phyloP scores from a whole-genome alignment of 768 basidiomycete genomes.

The Omphalotus guepiniiformis region DNA sequence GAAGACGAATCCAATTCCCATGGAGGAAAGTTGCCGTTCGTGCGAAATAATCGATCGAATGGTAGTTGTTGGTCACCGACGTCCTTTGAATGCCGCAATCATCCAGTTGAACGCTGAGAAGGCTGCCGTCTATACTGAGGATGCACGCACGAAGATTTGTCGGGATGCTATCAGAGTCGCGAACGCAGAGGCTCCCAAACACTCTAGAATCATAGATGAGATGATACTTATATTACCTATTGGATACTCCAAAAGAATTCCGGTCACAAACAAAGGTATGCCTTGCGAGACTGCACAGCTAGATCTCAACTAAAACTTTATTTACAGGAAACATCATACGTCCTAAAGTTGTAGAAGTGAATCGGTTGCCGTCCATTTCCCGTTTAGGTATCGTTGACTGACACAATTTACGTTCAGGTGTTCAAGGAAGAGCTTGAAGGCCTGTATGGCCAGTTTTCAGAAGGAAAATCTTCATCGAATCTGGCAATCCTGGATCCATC shows the following conservation, averaged over 20 bases:
- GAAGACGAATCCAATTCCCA: constrained; percentile 14
- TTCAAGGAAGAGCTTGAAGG: constrained; percentile 11
- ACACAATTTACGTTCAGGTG: no score
- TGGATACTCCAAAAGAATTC: constrained; percentile 8
- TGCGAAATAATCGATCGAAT: constrained; percentile 8
- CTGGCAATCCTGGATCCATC: not conserved
- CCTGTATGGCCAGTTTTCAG: constrained; percentile 2
- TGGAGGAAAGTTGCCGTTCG: constrained; percentile 9
- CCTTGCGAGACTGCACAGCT: not conserved
- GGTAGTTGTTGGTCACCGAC: constrained; percentile 10
- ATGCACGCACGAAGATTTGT: constrained; percentile 5
- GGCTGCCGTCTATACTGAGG: constrained; percentile 6
- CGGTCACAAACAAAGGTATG: constrained; percentile 12
- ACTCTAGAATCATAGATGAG: constrained; percentile 12
- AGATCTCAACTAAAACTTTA: not conserved
- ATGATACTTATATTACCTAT: constrained; percentile 11
- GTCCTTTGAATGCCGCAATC: constrained; percentile 11
- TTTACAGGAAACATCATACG: constrained; percentile 12
- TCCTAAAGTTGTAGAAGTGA: constrained; percentile 9
- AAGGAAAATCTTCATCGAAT: no score
- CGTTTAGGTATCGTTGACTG: not conserved
- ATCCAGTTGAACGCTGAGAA: constrained; percentile 6
- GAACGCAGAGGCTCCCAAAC: constrained; percentile 7
- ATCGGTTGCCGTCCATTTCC: not conserved
- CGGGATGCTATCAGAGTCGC: constrained; percentile 2